Evolutionary conservation across 805 yeast genomes (phyloP).

Genomic region (Wickerhamomyces pijperi): DNA sequence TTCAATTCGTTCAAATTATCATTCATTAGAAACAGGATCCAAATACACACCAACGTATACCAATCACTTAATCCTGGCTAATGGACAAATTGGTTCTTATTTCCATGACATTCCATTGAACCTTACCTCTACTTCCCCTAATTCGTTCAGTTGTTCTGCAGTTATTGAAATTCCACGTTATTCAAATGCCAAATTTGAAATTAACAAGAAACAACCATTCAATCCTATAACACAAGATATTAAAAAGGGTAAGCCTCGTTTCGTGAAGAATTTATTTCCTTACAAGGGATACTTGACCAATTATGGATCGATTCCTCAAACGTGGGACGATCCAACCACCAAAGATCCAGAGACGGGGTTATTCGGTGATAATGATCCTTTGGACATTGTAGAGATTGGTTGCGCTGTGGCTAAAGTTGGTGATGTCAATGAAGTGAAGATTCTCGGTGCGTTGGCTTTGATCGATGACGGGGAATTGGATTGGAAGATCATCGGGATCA

Average conservation of each 20-base stretch:
- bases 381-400: slow-evolving; percentile 82
- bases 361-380: slow-evolving; percentile 88
- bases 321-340: slow-evolving; percentile 92
- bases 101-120: slow-evolving; percentile 66
- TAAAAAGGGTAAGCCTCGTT: slow-evolving; percentile 65
- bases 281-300: slow-evolving; percentile 78
- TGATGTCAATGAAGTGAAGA: slow-evolving; percentile 52
- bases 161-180: slow-evolving; percentile 73
- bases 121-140: slow-evolving; percentile 30
- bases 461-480: slow-evolving; percentile 94
- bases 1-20: too few species aligned
- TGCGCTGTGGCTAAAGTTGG: slow-evolving; percentile 44
- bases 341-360: slow-evolving; percentile 29
- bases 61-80: slow-evolving; percentile 30
- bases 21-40: slow-evolving; percentile 19
- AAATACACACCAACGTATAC: slow-evolving; percentile 29
- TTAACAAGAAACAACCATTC: slow-evolving; percentile 40
- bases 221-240: slow-evolving; percentile 79
- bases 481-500: slow-evolving; percentile 80
- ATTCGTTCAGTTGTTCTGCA: slow-evolving; percentile 56
- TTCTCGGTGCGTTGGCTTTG: slow-evolving; percentile 67
- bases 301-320: slow-evolving; percentile 85
- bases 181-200: slow-evolving; percentile 79
- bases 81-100: slow-evolving; percentile 38
- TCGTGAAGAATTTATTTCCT: slow-evolving; percentile 71